Evolutionary conservation across 768 basidiomycete genomes (phyloP), one percentile per base, ranked within the genome.

Genomic region (Pulveroboletus ravenelii): DNA sequence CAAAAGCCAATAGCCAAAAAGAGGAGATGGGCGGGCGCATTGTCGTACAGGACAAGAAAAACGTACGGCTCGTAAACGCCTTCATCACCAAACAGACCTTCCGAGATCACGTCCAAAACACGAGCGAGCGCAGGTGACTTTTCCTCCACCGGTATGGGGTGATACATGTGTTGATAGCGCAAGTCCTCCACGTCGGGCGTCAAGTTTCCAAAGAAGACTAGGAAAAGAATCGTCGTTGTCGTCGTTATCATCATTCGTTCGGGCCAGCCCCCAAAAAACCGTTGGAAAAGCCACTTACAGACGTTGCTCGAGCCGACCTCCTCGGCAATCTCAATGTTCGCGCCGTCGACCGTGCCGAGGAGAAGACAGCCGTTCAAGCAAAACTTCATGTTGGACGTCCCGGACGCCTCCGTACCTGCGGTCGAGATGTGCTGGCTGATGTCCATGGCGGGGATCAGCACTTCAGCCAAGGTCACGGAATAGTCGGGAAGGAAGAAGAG

Each of bases 401-500:
- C 86, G 2, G 81, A 83, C 10, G 87, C 86, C 65, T 97, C 93
- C 2, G 95, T 97, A 34, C 95, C 95, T 3, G 95, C 96, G 13
- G 95, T 98, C 20, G 90, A 93, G 69, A 99, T 97, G 69, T 98
- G 95, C 64, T 96, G 91, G 54, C 84, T 87, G 72, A 97, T 88
- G 67, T 98, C 93, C 27, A 88, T 87, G 12, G 95, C 89, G n/a
- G 88, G 89, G 52, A 93, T 89, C 58, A 93, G 75, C 20, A 93
- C 72, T 63, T 92, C 89, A 1, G 89, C 87, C 41, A 89, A 69
- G 41, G 86, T 87, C 35, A 89, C 91, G 1, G 85, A 87, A 72
- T 99, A 99, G 66, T 98, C 95, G 0, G 96, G 94, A 17, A 99
- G 78, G 87, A 98, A 98, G 75, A 87, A 89, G 53, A 98, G 78